Conservation (phyloP, 2,329 filamentous ascomycete species). For the Xenoacremonium recifei region DNA sequence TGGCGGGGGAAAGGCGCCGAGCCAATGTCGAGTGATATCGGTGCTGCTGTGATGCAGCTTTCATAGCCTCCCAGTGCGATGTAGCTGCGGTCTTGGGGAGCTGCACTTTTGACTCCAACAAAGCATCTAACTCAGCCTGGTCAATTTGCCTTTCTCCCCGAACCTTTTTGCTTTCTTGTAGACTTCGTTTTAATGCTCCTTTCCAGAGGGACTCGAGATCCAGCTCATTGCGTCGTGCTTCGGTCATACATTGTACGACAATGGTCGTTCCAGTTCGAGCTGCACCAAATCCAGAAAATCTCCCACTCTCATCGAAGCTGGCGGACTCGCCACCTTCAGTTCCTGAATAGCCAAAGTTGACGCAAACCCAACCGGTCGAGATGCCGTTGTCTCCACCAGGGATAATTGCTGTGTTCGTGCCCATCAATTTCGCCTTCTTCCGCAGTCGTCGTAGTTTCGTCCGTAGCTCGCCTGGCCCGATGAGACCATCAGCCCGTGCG, state of each 20-base stretch:
- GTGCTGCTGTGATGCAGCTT: constrained; percentile 32
- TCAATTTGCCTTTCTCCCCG: constrained; percentile 24
- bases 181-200: constrained; percentile 35
- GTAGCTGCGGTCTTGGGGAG: constrained; percentile 28
- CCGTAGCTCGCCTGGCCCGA: constrained; percentile 89
- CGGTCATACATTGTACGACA: constrained; percentile 58
- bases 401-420: constrained; percentile 64
- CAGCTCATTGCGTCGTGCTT: constrained; percentile 50
- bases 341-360: constrained; percentile 76
- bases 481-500: constrained; percentile 80
- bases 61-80: constrained; percentile 34
- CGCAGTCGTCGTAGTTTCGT: constrained; percentile 78
- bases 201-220: constrained; percentile 54
- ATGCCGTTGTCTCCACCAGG: constrained; percentile 78
- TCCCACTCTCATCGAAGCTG: constrained; percentile 47
- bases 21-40: constrained; percentile 34
- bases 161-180: constrained; percentile 30
- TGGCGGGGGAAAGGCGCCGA: constrained; percentile 16
- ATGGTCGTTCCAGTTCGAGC: constrained; percentile 48
- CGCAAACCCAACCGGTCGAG: constrained; percentile 92
- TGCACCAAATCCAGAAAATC: constrained; percentile 75
- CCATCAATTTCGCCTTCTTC: constrained; percentile 77
- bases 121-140: constrained; percentile 26
- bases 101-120: constrained; percentile 33
- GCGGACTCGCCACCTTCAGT: constrained; percentile 47